Evolutionary conservation across 2,329 filamentous ascomycete species (phyloP).

Genomic region (Drechslera avenae): DNA sequence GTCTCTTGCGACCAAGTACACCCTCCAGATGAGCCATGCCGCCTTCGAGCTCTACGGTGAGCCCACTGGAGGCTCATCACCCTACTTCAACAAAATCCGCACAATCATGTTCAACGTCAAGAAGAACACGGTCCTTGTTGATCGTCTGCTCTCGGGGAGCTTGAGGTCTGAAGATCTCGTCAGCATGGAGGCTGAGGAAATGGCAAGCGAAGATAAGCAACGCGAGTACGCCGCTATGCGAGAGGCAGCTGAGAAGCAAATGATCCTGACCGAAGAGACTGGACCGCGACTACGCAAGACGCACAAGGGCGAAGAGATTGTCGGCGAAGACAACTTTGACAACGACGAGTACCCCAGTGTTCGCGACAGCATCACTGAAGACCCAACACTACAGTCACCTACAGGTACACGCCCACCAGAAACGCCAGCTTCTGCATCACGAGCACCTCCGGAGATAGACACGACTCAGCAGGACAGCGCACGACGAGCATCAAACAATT

Average conservation of each 20-base stretch:
- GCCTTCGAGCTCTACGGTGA: constrained; percentile 62
- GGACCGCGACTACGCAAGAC: constrained; percentile 83
- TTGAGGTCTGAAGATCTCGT: constrained; percentile 77
- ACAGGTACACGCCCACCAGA: constrained; percentile 27
- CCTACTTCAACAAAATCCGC: constrained; percentile 70
- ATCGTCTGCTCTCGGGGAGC: constrained; percentile 73
- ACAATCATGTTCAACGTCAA: constrained; percentile 86
- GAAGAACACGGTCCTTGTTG: constrained; percentile 78
- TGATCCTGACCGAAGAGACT: constrained; percentile 73
- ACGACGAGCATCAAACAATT: constrained; percentile 65
- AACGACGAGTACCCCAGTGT: constrained; percentile 34
- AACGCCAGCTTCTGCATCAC: constrained; percentile 22
- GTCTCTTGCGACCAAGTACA: constrained; percentile 70
- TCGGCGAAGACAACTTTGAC: constrained; percentile 69
- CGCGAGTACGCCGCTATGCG: constrained; percentile 76
- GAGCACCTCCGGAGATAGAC: constrained; percentile 42
- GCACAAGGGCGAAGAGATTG: constrained; percentile 91
- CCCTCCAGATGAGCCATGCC: constrained; percentile 78
- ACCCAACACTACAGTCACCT: constrained; percentile 22
- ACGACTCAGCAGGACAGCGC: constrained; percentile 39
- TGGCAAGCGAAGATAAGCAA: constrained; percentile 90
- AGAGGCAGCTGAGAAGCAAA: constrained; percentile 78
- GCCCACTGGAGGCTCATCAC: constrained; percentile 49
- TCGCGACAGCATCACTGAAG: constrained; percentile 34
- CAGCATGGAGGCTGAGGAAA: constrained; percentile 87